phyloP scores from a whole-genome alignment of 495 filamentous ascomycete genomes.

The Penicillium malachiteum region DNA sequence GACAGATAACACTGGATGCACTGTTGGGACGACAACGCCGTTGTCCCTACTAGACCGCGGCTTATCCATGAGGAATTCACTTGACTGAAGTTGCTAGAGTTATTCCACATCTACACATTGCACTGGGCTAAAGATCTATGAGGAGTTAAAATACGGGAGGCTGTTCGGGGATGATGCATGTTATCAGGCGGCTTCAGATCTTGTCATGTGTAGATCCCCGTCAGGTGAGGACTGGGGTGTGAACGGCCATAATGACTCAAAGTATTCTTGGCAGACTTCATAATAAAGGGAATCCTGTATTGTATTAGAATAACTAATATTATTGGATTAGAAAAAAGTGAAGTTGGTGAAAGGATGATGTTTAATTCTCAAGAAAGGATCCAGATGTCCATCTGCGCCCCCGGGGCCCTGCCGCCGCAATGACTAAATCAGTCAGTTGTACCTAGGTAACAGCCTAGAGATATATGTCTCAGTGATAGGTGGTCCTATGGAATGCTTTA shows the following conservation, averaged over 20 bases:
- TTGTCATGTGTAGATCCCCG: constrained; percentile 25
- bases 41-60: constrained; percentile 7
- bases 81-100: too few species aligned
- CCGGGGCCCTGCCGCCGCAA: too few species aligned
- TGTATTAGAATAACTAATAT: neutral
- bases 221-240: constrained; percentile 1
- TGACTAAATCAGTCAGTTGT: too few species aligned
- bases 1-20: neutral
- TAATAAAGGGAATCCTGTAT: neutral
- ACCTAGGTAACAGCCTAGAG: too few species aligned
- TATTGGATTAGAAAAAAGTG: neutral
- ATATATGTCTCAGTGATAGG: too few species aligned
- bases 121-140: too few species aligned
- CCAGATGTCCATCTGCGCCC: too few species aligned
- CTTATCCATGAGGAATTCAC: constrained; percentile 17
- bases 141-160: too few species aligned
- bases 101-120: too few species aligned
- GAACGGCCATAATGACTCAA: constrained; percentile 16
- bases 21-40: constrained; percentile 3
- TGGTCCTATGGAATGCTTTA: too few species aligned
- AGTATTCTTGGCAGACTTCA: neutral
- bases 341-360: too few species aligned
- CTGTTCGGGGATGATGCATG: constrained; percentile 10
- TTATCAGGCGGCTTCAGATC: constrained; percentile 21
- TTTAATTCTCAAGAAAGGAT: too few species aligned